These are phyloP conservation scores for Suillus alpinus DNA, from an alignment of 768 basidiomycete species.

Conservation along the genomic window DNA sequence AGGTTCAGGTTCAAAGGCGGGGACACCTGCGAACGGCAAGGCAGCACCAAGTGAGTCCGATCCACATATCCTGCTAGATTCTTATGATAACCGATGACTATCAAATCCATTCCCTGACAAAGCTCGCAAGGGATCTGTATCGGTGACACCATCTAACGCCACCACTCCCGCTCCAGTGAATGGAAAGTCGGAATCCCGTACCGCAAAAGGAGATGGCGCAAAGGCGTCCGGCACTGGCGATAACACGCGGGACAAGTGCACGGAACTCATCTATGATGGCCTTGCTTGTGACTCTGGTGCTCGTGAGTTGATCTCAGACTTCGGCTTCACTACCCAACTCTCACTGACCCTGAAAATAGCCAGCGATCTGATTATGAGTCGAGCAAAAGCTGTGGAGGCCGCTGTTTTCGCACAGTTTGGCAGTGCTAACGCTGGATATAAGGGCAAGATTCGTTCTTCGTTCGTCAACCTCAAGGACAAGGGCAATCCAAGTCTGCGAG, in stretches of 20 bases:
- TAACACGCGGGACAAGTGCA: slow-evolving; percentile 79
- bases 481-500: slow-evolving; percentile 83
- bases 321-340: not conserved
- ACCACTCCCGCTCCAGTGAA: slow-evolving; percentile 29
- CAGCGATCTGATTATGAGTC: slow-evolving; percentile 59
- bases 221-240: slow-evolving; percentile 58
- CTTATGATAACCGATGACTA: slow-evolving; percentile 1
- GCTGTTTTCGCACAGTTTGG: slow-evolving; percentile 50
- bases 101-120: slow-evolving; percentile 5
- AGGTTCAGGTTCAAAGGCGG: slow-evolving; percentile 16
- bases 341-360: slow-evolving; percentile 39
- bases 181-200: slow-evolving; percentile 43
- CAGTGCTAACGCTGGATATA: slow-evolving; percentile 52
- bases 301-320: slow-evolving; percentile 53
- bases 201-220: slow-evolving; percentile 70
- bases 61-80: slow-evolving; percentile 1
- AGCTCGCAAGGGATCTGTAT: slow-evolving; percentile 34
- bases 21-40: slow-evolving; percentile 21
- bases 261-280: slow-evolving; percentile 89
- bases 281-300: slow-evolving; percentile 83
- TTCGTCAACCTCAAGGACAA: slow-evolving; percentile 96
- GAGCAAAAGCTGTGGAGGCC: slow-evolving; percentile 71
- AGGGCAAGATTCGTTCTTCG: slow-evolving; percentile 79
- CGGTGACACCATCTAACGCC: slow-evolving; percentile 40
- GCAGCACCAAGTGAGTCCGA: slow-evolving; percentile 35